Conservation (phyloP, 2,329 filamentous ascomycete species). For the Arthroderma uncinatum region DNA sequence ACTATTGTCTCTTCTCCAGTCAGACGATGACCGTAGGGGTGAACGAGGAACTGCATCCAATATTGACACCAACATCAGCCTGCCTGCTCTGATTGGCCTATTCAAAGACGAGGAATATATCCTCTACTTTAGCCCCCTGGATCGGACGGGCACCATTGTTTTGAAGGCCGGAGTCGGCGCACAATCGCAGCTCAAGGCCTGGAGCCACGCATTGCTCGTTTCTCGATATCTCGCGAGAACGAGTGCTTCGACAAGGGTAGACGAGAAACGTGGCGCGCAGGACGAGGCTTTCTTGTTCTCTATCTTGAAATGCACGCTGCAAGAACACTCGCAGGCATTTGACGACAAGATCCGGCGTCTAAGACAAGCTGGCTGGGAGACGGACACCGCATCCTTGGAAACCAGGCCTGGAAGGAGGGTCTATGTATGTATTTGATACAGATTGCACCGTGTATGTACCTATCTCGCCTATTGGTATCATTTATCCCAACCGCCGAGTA, state of each 20-base stretch:
- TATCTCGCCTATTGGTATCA: too few relatives aligned
- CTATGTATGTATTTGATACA: neutral
- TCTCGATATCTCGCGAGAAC: slow-evolving; percentile 21
- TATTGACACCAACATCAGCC: slow-evolving; percentile 28
- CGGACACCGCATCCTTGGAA: slow-evolving; percentile 54
- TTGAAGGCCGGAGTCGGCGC: slow-evolving; percentile 49
- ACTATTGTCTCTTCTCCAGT: slow-evolving; percentile 19
- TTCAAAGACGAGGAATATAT: slow-evolving; percentile 49
- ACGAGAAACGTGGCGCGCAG: neutral
- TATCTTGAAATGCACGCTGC: slow-evolving; percentile 28
- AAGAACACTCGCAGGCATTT: slow-evolving; percentile 35
- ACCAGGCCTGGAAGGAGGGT: slow-evolving; percentile 44
- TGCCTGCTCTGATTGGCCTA: slow-evolving; percentile 39
- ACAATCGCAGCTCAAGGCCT: slow-evolving; percentile 47
- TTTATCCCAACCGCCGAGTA: too few relatives aligned
- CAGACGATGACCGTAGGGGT: slow-evolving; percentile 8
- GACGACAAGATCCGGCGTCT: slow-evolving; percentile 33
- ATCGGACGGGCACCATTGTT: slow-evolving; percentile 45
- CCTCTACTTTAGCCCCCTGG: slow-evolving; percentile 43
- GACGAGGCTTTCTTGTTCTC: slow-evolving; percentile 30
- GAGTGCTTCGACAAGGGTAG: neutral
- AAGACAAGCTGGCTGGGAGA: slow-evolving; percentile 51
- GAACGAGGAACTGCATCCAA: slow-evolving; percentile 4
- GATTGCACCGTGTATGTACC: neutral
- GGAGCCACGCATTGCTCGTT: slow-evolving; percentile 49